Percentiles rank a stretch among this genome's conserved stretches.
Evolutionary conservation across 805 yeast genomes (phyloP).

Genomic region (Kuraishia hungarica): DNA sequence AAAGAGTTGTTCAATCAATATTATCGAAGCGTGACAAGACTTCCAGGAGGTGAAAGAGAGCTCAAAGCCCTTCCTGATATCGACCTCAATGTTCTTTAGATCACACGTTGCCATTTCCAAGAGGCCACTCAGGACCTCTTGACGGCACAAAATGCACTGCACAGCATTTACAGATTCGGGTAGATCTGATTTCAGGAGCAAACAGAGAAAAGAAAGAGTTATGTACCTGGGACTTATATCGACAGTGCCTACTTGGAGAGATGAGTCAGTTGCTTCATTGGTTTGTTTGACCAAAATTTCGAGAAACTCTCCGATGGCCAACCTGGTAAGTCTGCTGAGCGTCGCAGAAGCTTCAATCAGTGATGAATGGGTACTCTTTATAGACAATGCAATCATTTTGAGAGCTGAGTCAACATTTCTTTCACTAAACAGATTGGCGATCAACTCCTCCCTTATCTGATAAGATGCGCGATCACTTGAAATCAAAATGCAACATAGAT

Average conservation of each 20-base stretch:
- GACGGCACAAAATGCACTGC: not conserved
- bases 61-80: not conserved
- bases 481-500: not conserved
- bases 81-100: not conserved
- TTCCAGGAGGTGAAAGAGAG: not conserved
- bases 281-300: not conserved
- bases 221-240: not conserved
- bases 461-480: not conserved
- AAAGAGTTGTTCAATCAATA: not conserved
- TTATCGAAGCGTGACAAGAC: not conserved
- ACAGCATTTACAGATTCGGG: not conserved
- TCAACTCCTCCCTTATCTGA: not conserved
- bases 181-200: not conserved
- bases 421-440: not conserved
- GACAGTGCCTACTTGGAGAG: not conserved
- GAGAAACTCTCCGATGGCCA: not conserved
- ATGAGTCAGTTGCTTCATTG: not conserved
- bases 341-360: not conserved
- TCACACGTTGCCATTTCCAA: not conserved
- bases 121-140: not conserved
- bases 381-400: not conserved
- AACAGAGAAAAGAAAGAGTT: not conserved
- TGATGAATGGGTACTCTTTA: not conserved
- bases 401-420: not conserved
- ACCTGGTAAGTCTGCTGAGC: not conserved